Conservation (phyloP, 2,329 filamentous ascomycete genomes). For the Monilinia laxa region DNA sequence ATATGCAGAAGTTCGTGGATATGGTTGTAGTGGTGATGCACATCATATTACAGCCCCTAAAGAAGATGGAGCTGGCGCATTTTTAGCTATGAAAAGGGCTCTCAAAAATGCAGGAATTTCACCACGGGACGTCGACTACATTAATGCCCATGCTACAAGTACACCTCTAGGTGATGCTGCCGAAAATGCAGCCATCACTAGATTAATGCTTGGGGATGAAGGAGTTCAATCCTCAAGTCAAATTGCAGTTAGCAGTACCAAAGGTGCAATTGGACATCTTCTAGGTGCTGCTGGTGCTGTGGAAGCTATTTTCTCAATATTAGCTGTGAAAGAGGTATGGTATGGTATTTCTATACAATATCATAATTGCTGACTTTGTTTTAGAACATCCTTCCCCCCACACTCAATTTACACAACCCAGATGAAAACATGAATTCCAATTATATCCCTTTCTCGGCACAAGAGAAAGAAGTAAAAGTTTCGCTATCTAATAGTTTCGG, state of each 20-base stretch:
- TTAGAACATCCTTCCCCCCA: slow-evolving; percentile 79
- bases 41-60: slow-evolving; percentile 91
- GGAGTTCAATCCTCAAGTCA: slow-evolving; percentile 60
- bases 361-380: slow-evolving; percentile 18
- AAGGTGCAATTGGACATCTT: slow-evolving; percentile 88
- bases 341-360: slow-evolving; percentile 10
- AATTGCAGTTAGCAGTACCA: slow-evolving; percentile 88
- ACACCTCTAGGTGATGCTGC: slow-evolving; percentile 83
- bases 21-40: slow-evolving; percentile 87
- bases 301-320: slow-evolving; percentile 80
- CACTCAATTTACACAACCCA: slow-evolving; percentile 72
- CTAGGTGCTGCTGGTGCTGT: slow-evolving; percentile 88
- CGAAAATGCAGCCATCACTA: slow-evolving; percentile 79
- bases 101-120: slow-evolving; percentile 68
- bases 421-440: slow-evolving; percentile 75
- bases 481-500: slow-evolving; percentile 95
- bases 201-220: slow-evolving; percentile 71
- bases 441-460: slow-evolving; percentile 72
- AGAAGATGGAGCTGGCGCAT: slow-evolving; percentile 77
- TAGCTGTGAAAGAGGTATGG: slow-evolving; percentile 75
- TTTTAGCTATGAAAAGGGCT: slow-evolving; percentile 80
- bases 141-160: slow-evolving; percentile 94
- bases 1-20: slow-evolving; percentile 86
- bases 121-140: slow-evolving; percentile 76
- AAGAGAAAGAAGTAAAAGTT: slow-evolving; percentile 68